Conservation (phyloP, 1,284 basidiomycete genomes). For the Cryptococcus deneoformans region DNA sequence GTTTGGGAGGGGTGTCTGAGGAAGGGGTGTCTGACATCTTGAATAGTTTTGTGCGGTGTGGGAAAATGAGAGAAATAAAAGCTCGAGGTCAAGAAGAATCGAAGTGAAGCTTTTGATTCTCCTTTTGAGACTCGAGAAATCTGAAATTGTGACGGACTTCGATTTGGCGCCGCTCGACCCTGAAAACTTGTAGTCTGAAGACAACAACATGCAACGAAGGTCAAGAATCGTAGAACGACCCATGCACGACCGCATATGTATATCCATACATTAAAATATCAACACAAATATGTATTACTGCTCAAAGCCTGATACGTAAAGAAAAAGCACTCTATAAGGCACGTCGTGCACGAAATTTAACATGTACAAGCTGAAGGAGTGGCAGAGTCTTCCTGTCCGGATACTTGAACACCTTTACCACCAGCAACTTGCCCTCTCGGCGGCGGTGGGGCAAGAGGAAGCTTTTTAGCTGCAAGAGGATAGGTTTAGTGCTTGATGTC, state of each 20-base stretch:
- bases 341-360: constrained; percentile 4
- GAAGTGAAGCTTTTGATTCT: neutral
- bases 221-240: neutral
- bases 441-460: constrained; percentile 38
- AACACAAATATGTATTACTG: neutral
- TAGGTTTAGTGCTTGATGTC: neutral
- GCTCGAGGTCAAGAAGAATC: neutral
- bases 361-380: constrained; percentile 32
- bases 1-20: constrained; percentile 24
- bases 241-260: neutral
- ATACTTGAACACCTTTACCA: constrained; percentile 36
- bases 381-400: constrained; percentile 16
- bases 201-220: neutral
- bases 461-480: constrained; percentile 34
- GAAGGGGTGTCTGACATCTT: constrained; percentile 21
- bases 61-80: neutral
- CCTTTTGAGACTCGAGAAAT: neutral
- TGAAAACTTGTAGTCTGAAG: neutral
- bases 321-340: neutral
- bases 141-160: constrained; percentile 3
- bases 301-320: neutral
- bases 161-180: neutral
- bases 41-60: neutral
- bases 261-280: constrained; percentile 2
- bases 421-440: constrained; percentile 14